Evolutionary conservation across 164 flowering plant species (phyloP).

Genomic region (Tetrastigma voinierianum): DNA sequence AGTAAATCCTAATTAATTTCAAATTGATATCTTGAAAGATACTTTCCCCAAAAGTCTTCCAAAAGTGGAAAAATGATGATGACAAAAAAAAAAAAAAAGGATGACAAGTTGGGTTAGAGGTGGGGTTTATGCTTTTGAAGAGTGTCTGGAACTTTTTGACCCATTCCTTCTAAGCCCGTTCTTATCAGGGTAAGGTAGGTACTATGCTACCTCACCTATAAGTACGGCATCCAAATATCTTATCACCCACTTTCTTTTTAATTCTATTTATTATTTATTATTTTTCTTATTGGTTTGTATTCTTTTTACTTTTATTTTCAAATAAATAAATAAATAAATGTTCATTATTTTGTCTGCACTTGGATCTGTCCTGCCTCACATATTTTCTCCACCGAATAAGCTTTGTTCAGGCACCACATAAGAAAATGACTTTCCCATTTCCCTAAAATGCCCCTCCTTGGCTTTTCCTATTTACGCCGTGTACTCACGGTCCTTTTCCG

Average conservation of each 20-base stretch:
- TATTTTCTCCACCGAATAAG: slow-evolving; percentile 49
- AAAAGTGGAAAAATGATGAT: no score
- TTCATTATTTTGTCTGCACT: slow-evolving; percentile 48
- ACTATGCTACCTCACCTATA: slow-evolving; percentile 24
- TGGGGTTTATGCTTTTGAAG: neutral
- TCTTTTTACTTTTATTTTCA: neutral
- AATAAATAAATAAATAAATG: slow-evolving; percentile 6
- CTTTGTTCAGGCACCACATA: neutral
- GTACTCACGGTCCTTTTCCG: slow-evolving; percentile 31
- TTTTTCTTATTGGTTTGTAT: neutral
- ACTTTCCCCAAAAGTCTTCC: no score
- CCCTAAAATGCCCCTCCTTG: slow-evolving; percentile 16
- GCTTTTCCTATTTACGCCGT: neutral
- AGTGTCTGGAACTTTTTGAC: neutral
- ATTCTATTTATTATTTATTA: neutral
- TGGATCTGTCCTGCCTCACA: slow-evolving; percentile 69
- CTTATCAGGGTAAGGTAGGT: slow-evolving; percentile 47
- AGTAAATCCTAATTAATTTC: no score
- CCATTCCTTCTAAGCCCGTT: slow-evolving; percentile 21
- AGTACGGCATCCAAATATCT: slow-evolving; percentile 30
- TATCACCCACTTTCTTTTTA: neutral
- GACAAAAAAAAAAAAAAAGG: no score
- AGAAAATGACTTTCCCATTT: slow-evolving; percentile 15
- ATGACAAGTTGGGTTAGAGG: neutral
- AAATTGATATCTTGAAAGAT: no score